These are phyloP conservation scores for Pseudofabraea citricarpa DNA, from an alignment of 2,329 filamentous ascomycete species.

Conservation along the genomic window DNA sequence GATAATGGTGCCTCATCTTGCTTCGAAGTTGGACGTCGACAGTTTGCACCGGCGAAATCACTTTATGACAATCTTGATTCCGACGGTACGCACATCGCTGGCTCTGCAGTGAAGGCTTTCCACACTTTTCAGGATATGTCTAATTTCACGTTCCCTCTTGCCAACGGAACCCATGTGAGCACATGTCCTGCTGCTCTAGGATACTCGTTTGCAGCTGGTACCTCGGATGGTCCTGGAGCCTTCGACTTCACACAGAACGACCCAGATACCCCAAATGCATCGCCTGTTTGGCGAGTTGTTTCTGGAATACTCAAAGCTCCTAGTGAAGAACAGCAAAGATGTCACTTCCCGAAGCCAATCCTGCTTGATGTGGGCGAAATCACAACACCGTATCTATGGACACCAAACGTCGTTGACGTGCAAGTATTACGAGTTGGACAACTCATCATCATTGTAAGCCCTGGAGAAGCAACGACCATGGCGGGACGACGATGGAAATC, in stretches of 20 bases:
- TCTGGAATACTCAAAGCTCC: slow-evolving; percentile 69
- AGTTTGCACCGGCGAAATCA: slow-evolving; percentile 56
- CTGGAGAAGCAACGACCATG: slow-evolving; percentile 91
- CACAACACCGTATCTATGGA: slow-evolving; percentile 76
- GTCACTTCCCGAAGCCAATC: slow-evolving; percentile 79
- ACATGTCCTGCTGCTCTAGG: slow-evolving; percentile 87
- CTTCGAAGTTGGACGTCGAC: slow-evolving; percentile 71
- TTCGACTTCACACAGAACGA: slow-evolving; percentile 94
- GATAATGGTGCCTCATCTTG: slow-evolving; percentile 71
- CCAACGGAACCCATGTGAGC: slow-evolving; percentile 63
- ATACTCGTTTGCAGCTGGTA: slow-evolving; percentile 90
- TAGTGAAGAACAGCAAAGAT: slow-evolving; percentile 62
- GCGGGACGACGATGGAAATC: slow-evolving; percentile 80
- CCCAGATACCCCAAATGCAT: slow-evolving; percentile 62
- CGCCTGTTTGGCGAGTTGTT: slow-evolving; percentile 70
- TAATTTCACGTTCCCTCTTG: slow-evolving; percentile 66
- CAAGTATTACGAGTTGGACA: slow-evolving; percentile 82
- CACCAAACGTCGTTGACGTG: slow-evolving; percentile 86
- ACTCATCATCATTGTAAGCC: slow-evolving; percentile 75
- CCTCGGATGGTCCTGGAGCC: slow-evolving; percentile 82
- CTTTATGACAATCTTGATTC: slow-evolving; percentile 52
- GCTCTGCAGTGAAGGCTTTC: slow-evolving; percentile 69
- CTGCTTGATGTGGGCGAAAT: slow-evolving; percentile 84
- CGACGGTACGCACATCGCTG: slow-evolving; percentile 43
- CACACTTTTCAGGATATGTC: slow-evolving; percentile 84